Base-by-base conservation (phyloP, 768 basidiomycete genomes). In the Melanogaster broomeanus region DNA sequence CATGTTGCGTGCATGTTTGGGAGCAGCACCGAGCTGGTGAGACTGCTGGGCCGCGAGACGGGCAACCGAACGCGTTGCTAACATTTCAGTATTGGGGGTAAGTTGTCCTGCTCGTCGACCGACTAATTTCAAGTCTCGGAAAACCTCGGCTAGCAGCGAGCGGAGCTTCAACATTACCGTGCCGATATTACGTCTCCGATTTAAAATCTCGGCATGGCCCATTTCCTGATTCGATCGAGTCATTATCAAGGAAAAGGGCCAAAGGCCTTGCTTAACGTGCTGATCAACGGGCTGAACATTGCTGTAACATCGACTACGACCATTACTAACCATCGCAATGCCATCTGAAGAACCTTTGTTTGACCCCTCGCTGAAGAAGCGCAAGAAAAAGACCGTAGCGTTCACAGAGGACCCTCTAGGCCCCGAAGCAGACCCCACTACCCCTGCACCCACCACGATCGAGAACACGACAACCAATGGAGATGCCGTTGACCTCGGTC, bases 351-450 rank as follows among this genome's bases (percentile, higher is more conserved):
- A 88, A 74, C 90, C 89, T 0, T 66, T 91, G 19, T 93, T 92
- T 62, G 89, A 93, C 61, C 87, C 87, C 1, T 88, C 88, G 40
- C 78, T 92, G 57, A 90, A 89, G 71, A 91, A 90, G 73, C 81
- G 84, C 62, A 93, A 91, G 80, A 93, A 93, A 74, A 91, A 92
- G 72, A 79, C 78, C 16, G 91, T 93, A 28, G 88, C 85, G 16
- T 92, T 93, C 70, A 84, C 84, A 0, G 91, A 91, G 65, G 89
- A 93, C 63, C 88, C 90, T 0, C 78, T 90, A 10, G 88, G 87
- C 35, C 82, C 88, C 53, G 90, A 88, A 34, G 87, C 84, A 31
- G 90, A 93, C 66, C 90, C 90, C 25, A 92, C 90, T 6, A 77
- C 80, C 35, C 90, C 90, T 22, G 83, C 87, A 12, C 90, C 89